A percentile compares a stretch with the other conserved stretches of the same genome.
These are phyloP conservation scores for Jamesozyma gamospora DNA, from an alignment of 805 yeast species.

Conservation along the genomic window DNA sequence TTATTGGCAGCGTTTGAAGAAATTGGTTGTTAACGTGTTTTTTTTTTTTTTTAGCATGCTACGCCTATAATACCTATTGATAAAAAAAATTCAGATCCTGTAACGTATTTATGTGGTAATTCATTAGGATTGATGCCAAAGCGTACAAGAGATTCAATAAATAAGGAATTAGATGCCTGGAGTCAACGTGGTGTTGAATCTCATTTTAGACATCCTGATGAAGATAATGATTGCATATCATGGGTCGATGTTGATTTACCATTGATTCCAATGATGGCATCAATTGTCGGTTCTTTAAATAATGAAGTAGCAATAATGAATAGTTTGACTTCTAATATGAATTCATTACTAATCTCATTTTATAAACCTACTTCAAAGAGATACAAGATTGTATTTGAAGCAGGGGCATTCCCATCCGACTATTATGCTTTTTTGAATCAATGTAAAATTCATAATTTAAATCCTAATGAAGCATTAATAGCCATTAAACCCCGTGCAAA, in stretches of 20 bases:
- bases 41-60: no score
- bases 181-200: slow-evolving; percentile 69
- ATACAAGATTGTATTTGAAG: slow-evolving; percentile 71
- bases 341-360: slow-evolving; percentile 61
- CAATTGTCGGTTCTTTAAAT: slow-evolving; percentile 63
- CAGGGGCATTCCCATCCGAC: slow-evolving; percentile 87
- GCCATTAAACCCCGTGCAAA: slow-evolving; percentile 54
- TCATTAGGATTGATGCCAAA: slow-evolving; percentile 88
- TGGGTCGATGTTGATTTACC: slow-evolving; percentile 88
- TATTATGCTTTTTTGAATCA: slow-evolving; percentile 75
- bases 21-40: no score
- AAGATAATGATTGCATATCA: slow-evolving; percentile 31
- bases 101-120: slow-evolving; percentile 78
- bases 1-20: no score
- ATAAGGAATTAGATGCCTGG: slow-evolving; percentile 76
- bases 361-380: slow-evolving; percentile 50
- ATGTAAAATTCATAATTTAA: slow-evolving; percentile 49
- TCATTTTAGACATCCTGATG: slow-evolving; percentile 62
- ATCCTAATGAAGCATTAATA: slow-evolving; percentile 47
- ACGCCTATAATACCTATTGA: slow-evolving; percentile 19
- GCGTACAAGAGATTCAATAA: slow-evolving; percentile 45
- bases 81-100: slow-evolving; percentile 8
- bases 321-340: slow-evolving; percentile 72
- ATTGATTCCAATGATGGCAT: slow-evolving; percentile 55
- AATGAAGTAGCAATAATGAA: slow-evolving; percentile 87